phyloP scores from a whole-genome alignment of 352 stramenopile genomes.

The Blastocystis sp. region DNA sequence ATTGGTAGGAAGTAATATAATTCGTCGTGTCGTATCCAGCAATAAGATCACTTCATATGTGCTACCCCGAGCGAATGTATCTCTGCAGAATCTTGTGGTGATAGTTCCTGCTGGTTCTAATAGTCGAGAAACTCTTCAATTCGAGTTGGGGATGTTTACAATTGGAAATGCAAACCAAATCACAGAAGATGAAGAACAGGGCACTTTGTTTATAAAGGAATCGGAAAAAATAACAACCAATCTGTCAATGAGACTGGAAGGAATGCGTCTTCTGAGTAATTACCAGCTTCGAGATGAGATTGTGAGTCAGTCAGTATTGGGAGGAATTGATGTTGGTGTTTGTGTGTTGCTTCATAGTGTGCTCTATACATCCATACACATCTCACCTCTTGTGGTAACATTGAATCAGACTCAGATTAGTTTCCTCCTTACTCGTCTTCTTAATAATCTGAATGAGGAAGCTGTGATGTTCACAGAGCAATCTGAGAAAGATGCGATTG shows the following conservation, averaged over 20 bases:
- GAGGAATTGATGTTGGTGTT: not conserved
- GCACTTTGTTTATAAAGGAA: not conserved
- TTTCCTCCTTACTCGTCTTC: constrained; percentile 3
- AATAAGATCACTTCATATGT: not conserved
- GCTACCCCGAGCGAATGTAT: constrained; percentile 24
- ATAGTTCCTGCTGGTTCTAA: not conserved
- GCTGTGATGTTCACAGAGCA: not conserved
- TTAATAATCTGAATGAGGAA: constrained; percentile 9
- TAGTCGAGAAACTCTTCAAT: constrained; percentile 13
- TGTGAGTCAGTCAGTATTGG: not conserved
- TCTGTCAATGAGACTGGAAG: not conserved
- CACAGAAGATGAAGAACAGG: not conserved
- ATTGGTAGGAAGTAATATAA: constrained; percentile 20
- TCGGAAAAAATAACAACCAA: not conserved
- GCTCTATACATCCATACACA: not conserved
- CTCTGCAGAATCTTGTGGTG: constrained; percentile 63
- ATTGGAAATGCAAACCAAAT: not conserved
- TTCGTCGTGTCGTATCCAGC: not conserved
- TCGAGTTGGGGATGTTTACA: constrained; percentile 49
- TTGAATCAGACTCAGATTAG: constrained; percentile 34
- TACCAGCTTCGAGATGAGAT: not conserved
- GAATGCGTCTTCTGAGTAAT: not conserved
- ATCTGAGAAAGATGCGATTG: not conserved
- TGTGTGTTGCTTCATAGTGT: not conserved
- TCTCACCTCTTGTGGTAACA: constrained; percentile 20